These are phyloP conservation scores for Phaeotremella fagi DNA, from an alignment of 768 basidiomycete genomes.

Conservation along the genomic window DNA sequence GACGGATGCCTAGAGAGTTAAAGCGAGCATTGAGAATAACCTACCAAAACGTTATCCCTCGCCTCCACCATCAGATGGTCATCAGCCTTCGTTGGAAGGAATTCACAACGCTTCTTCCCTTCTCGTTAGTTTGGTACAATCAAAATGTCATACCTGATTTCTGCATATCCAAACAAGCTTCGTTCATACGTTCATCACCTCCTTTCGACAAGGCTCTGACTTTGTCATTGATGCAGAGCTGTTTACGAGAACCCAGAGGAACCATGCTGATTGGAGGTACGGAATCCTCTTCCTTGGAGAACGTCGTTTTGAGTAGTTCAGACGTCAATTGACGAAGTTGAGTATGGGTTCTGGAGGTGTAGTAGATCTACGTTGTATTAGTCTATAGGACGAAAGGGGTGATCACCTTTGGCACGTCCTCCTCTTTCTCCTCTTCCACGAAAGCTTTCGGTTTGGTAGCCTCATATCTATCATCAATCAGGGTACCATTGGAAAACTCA, in stretches of 20 bases:
- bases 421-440: conserved; percentile 32
- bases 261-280: conserved; percentile 56
- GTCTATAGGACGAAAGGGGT: too few species aligned
- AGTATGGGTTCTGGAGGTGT: conserved; percentile 92
- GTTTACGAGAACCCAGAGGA: conserved; percentile 83
- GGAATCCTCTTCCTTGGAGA: conserved; percentile 11
- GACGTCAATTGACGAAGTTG: conserved; percentile 86
- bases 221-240: conserved; percentile 85
- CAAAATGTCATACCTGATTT: conserved; percentile 55
- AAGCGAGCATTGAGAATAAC: conserved; percentile 18
- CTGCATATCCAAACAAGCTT: conserved; percentile 76
- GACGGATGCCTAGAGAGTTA: conserved; percentile 62
- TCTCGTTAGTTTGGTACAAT: conserved; percentile 13
- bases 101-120: conserved; percentile 62
- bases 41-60: conserved; percentile 77
- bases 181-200: conserved; percentile 64
- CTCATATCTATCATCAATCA: conserved; percentile 24
- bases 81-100: conserved; percentile 67
- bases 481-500: conserved; percentile 46
- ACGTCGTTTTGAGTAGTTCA: conserved; percentile 72
- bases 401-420: conserved; percentile 45
- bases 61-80: conserved; percentile 70
- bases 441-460: conserved; percentile 20
- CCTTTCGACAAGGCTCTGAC: conserved; percentile 55
- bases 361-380: conserved; percentile 75